Base-by-base conservation (phyloP, 176 grass and related monocot genomes). In the Zoysia pacifica region DNA sequence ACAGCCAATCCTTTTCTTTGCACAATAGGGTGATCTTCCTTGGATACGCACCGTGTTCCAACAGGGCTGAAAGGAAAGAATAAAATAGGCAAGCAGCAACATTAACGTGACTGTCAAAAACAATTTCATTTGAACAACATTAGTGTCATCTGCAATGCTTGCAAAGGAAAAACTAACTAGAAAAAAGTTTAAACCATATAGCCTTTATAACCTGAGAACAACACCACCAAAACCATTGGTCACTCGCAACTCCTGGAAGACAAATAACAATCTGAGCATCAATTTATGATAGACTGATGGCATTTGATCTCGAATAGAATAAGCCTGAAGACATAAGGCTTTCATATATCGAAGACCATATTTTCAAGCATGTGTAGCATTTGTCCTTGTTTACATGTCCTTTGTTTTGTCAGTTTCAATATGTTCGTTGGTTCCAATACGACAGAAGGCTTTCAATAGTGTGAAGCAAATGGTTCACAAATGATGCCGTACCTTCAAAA, bases 1-100 rank as follows among this genome's bases (percentile, higher is more conserved):
- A 97, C 95, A 50, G 92, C 95, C 75, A 97, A 81, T 82, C 95
- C 95, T 89, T 92, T 97, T 78, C 81, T 83, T 83, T 94, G 86
- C 74, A 97, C 86, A 54, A 91, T 86, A 73, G 72, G 67, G 68
- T 82, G 75, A 90, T 97, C 95, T 83, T 87, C 90, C 87, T 88
- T 97, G 18, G 95, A 97, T 15, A 94, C 92, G 48, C 95, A 97
- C 37, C 94, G 95, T 62, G 86, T 94, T 48, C 95, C 95, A 74
- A 97, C 90, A 75, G 95, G 95, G 78, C 95, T 97, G 85, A 74
- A 76, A 88, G 62, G 47, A 69, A 70, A 71, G 18, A 55, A 44
- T 19, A 76, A 91, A 15, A 52, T 15, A 69, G n/a, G 15, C 37
- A 62, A 59, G 37, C 7, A 83, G 52, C 36, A 53, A 13, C 80